Evolutionary conservation across 2,329 filamentous ascomycete species (phyloP).

Genomic region (Diaporthe citrichinensis): DNA sequence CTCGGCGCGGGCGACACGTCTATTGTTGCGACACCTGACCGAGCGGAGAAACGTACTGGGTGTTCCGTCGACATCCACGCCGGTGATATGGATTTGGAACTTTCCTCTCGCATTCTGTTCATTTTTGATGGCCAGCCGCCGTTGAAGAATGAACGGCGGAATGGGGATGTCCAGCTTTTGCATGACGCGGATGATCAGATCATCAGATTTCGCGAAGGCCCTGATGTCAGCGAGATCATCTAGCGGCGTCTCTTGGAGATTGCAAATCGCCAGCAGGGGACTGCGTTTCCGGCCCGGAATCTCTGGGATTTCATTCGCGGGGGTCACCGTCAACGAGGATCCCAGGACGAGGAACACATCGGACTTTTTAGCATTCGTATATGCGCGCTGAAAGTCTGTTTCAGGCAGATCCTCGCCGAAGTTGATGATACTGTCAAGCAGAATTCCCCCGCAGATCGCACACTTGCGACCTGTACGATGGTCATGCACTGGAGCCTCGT

Average conservation of each 20-base stretch:
- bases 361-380: conserved; percentile 54
- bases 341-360: conserved; percentile 63
- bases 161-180: conserved; percentile 53
- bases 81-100: conserved; percentile 50
- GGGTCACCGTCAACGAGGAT: conserved; percentile 60
- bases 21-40: conserved; percentile 55
- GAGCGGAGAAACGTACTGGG: conserved; percentile 57
- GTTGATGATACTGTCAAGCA: conserved; percentile 62
- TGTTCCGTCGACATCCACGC: conserved; percentile 58
- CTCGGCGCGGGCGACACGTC: conserved; percentile 53
- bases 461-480: conserved; percentile 63
- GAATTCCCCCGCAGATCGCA: conserved; percentile 52
- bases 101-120: conserved; percentile 44
- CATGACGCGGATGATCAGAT: conserved; percentile 58
- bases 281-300: conserved; percentile 49
- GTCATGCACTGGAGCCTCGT: conserved; percentile 58
- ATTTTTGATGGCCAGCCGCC: conserved; percentile 51
- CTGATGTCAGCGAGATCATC: conserved; percentile 53
- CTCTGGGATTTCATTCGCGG: conserved; percentile 58
- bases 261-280: conserved; percentile 59
- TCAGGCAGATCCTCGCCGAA: conserved; percentile 57
- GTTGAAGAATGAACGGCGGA: conserved; percentile 54
- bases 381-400: conserved; percentile 51
- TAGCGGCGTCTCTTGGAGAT: conserved; percentile 60
- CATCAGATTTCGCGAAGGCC: conserved; percentile 54